phyloP scores from a whole-genome alignment of 1,139 yeast species.

The Geotrichum macrosporum region DNA sequence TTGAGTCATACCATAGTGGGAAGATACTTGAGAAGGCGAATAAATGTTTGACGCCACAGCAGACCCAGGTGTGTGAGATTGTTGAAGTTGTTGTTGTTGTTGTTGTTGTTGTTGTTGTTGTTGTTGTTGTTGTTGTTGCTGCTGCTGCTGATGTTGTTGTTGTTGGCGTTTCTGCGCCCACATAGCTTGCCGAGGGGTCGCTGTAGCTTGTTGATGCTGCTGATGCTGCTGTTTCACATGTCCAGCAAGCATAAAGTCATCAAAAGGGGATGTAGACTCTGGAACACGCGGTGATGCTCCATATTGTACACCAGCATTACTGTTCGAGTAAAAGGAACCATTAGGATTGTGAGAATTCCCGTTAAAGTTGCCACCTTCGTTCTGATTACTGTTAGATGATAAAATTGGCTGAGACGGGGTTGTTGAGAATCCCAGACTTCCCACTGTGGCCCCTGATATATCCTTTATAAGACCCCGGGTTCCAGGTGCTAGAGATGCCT shows the following conservation, averaged over 20 bases:
- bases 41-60: neutral
- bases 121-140: too few relatives aligned
- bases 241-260: constrained; percentile 29
- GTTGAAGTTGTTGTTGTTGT: constrained; percentile 16
- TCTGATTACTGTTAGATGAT: neutral
- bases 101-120: too few relatives aligned
- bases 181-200: constrained; percentile 21
- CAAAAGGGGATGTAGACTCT: constrained; percentile 35
- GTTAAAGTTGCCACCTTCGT: constrained; percentile 11
- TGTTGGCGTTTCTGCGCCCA: constrained; percentile 15
- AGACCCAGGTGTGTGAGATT: constrained; percentile 5
- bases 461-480: neutral
- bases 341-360: neutral
- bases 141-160: too few relatives aligned
- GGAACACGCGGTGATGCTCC: constrained; percentile 33
- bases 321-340: neutral
- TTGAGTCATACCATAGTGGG: constrained; percentile 21
- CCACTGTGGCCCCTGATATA: neutral
- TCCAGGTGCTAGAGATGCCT: neutral
- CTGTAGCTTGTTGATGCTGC: neutral
- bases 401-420: constrained; percentile 8
- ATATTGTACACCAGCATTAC: constrained; percentile 1
- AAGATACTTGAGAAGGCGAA: constrained; percentile 7
- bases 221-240: constrained; percentile 4
- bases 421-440: constrained; percentile 1